Conservation (phyloP, 2,329 filamentous ascomycete species). For the Stachybotrys echinatus region DNA sequence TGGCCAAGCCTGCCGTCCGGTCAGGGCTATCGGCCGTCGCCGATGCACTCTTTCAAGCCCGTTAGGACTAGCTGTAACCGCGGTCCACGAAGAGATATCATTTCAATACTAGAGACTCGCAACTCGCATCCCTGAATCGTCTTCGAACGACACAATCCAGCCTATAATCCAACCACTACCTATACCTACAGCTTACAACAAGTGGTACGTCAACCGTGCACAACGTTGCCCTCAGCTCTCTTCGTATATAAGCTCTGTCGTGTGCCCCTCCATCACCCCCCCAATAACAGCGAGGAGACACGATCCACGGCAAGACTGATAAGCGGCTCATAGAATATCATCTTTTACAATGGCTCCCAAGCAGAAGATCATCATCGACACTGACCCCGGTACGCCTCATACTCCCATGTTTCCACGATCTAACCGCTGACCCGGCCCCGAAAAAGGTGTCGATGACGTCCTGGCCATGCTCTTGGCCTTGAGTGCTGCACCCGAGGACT, state of each 20-base stretch:
- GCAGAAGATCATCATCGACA: constrained; percentile 88
- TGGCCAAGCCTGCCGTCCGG: too few relatives aligned
- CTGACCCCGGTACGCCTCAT: constrained; percentile 65
- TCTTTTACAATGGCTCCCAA: constrained; percentile 55
- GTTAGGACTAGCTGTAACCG: background rate
- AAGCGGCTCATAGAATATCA: too few relatives aligned
- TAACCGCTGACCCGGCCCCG: constrained; percentile 2
- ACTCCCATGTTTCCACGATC: too few relatives aligned
- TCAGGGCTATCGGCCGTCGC: background rate
- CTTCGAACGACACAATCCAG: too few relatives aligned
- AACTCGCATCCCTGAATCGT: too few relatives aligned
- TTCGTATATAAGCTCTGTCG: background rate
- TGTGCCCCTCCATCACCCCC: background rate
- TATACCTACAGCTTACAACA: too few relatives aligned
- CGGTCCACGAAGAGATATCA: too few relatives aligned
- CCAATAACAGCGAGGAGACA: background rate
- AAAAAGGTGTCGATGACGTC: constrained; percentile 84
- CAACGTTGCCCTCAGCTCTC: background rate
- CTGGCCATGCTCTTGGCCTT: constrained; percentile 84
- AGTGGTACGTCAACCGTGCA: background rate
- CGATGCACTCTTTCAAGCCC: background rate
- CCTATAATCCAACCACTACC: too few relatives aligned
- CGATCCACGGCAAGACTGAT: too few relatives aligned
- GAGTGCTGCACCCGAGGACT: constrained; percentile 72
- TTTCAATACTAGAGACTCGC: too few relatives aligned